A percentile compares a stretch with the other conserved stretches of the same genome.
These are phyloP conservation scores for Nicotiana obtusifolia DNA, from an alignment of 257 asterid genomes.

Conservation along the genomic window DNA sequence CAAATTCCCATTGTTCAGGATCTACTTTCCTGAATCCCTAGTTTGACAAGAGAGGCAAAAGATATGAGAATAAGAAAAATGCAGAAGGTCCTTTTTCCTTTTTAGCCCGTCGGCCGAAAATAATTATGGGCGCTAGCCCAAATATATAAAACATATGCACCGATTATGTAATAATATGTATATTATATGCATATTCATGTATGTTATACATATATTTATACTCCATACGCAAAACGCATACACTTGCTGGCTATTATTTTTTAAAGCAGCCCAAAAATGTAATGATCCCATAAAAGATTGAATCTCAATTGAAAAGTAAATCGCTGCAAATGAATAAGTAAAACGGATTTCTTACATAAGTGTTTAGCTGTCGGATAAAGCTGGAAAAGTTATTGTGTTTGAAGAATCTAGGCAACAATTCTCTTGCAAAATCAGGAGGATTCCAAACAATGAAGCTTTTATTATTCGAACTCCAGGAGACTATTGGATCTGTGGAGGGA, in stretches of 20 bases:
- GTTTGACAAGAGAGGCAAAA: constrained; percentile 5
- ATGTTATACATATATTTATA: too few relatives aligned
- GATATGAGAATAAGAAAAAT: neutral
- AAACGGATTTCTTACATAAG: constrained; percentile 47
- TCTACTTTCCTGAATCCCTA: constrained; percentile 89
- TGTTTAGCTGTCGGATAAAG: constrained; percentile 84
- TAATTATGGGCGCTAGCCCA: too few relatives aligned
- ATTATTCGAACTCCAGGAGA: constrained; percentile 68
- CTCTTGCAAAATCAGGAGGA: constrained; percentile 69
- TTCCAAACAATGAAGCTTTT: constrained; percentile 77
- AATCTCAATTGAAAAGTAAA: neutral
- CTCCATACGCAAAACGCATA: too few relatives aligned
- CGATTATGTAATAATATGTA: too few relatives aligned
- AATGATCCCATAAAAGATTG: neutral
- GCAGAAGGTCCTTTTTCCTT: too few relatives aligned
- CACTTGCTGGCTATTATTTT: too few relatives aligned
- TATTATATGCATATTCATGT: too few relatives aligned
- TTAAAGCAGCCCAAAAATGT: too few relatives aligned
- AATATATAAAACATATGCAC: too few relatives aligned
- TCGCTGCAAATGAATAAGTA: neutral
- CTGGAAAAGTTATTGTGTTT: constrained; percentile 93
- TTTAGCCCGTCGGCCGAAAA: too few relatives aligned
- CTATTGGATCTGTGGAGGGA: constrained; percentile 50
- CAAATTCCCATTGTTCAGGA: constrained; percentile 94
- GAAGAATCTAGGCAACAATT: constrained; percentile 68